These are phyloP conservation scores for Nicotiana tabacum DNA, from an alignment of 257 asterid species.

Conservation along the genomic window DNA sequence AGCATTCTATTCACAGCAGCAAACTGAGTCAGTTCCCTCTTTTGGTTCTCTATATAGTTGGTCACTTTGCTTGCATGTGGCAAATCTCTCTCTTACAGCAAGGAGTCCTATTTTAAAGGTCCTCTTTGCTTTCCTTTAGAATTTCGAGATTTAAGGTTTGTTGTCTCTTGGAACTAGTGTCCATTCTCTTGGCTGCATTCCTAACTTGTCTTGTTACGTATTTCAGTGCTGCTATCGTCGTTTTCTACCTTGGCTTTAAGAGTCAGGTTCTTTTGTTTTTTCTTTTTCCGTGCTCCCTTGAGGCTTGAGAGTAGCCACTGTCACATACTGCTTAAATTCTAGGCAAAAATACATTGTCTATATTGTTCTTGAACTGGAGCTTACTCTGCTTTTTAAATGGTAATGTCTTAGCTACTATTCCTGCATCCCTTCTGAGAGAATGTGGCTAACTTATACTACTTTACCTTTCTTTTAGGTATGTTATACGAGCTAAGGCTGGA, in stretches of 20 bases:
- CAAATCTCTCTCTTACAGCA: not conserved
- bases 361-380: not conserved
- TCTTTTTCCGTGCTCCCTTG: not conserved
- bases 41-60: not conserved
- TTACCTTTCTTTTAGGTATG: conserved; percentile 55
- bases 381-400: not conserved
- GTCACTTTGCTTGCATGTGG: not conserved
- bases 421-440: not conserved
- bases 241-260: not conserved
- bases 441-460: not conserved
- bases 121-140: not conserved
- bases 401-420: not conserved
- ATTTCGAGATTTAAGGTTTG: not conserved
- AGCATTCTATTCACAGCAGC: not conserved
- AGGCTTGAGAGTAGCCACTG: not conserved
- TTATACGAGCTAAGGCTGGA: conserved; percentile 96
- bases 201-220: not conserved
- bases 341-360: not conserved
- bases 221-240: not conserved
- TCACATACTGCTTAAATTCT: not conserved
- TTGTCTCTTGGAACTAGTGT: not conserved
- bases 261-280: not conserved
- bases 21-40: not conserved
- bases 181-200: conserved; percentile 6
- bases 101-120: not conserved